Evolutionary conservation across 768 basidiomycete genomes (phyloP).

Genomic region (Leccinum uliginosum): DNA sequence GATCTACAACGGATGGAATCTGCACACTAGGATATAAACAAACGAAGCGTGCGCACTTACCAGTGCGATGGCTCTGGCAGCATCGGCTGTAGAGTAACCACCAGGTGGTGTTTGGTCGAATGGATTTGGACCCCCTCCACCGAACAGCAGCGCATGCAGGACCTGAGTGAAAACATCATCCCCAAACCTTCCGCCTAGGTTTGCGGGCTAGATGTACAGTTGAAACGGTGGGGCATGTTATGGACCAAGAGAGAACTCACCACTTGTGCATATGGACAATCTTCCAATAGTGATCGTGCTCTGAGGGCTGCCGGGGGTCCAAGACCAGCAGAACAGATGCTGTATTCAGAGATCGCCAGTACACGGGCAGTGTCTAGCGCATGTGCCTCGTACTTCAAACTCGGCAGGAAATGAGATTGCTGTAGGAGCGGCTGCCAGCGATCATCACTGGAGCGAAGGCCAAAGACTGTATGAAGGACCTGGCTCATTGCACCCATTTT

Average conservation of each 20-base stretch:
- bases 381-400: background rate
- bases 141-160: too few relatives aligned
- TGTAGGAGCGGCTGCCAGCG: background rate
- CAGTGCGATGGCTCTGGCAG: too few relatives aligned
- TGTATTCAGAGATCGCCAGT: background rate
- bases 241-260: background rate
- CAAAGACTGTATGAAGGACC: background rate
- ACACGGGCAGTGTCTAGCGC: background rate
- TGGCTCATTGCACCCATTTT: background rate
- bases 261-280: background rate
- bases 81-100: too few relatives aligned
- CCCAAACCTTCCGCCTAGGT: too few relatives aligned
- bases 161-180: too few relatives aligned
- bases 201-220: too few relatives aligned
- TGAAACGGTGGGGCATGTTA: too few relatives aligned
- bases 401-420: background rate
- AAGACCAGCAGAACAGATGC: background rate
- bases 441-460: background rate
- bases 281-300: background rate
- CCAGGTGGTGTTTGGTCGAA: too few relatives aligned
- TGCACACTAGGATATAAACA: too few relatives aligned
- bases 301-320: background rate
- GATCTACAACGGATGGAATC: too few relatives aligned
- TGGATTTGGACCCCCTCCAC: too few relatives aligned
- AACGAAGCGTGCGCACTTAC: too few relatives aligned